Conservation (phyloP, 805 yeast genomes). For the Pichia rugopelliculosa region DNA sequence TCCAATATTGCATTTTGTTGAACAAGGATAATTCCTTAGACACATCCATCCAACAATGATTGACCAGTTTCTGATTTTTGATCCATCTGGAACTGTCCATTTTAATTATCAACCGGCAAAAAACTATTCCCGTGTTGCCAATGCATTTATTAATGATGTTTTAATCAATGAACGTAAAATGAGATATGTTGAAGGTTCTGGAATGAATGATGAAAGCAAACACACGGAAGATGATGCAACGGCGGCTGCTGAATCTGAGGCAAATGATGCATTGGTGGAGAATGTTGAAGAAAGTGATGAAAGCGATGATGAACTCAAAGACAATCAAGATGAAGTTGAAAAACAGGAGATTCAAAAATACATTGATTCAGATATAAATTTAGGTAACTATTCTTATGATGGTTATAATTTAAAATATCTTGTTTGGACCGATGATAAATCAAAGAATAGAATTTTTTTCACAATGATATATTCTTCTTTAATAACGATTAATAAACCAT, state of each 20-base stretch:
- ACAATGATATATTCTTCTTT: conserved; percentile 37
- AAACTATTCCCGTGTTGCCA: conserved; percentile 35
- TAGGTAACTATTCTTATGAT: conserved; percentile 29
- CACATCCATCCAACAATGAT: no score
- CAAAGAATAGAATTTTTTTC: conserved; percentile 27
- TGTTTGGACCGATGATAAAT: conserved; percentile 32
- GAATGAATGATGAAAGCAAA: conserved; percentile 1
- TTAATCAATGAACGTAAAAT: conserved; percentile 36
- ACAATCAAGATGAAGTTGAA: conserved; percentile 10
- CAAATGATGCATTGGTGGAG: conserved; percentile 1
- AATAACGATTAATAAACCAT: conserved; percentile 24
- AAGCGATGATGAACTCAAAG: conserved; percentile 2
- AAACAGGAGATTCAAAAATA: conserved; percentile 19
- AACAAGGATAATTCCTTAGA: no score
- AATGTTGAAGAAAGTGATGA: conserved; percentile 1
- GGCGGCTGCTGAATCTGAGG: conserved; percentile 5
- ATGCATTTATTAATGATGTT: conserved; percentile 41
- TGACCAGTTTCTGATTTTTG: conserved; percentile 43
- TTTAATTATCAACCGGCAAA: conserved; percentile 38
- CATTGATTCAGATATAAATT: conserved; percentile 15
- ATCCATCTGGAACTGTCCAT: conserved; percentile 45
- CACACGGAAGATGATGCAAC: not conserved
- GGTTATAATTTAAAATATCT: conserved; percentile 40
- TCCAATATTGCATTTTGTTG: no score
- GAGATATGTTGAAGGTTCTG: conserved; percentile 19